phyloP scores from a whole-genome alignment of 441 rosid genomes.

The California macrophylla region DNA sequence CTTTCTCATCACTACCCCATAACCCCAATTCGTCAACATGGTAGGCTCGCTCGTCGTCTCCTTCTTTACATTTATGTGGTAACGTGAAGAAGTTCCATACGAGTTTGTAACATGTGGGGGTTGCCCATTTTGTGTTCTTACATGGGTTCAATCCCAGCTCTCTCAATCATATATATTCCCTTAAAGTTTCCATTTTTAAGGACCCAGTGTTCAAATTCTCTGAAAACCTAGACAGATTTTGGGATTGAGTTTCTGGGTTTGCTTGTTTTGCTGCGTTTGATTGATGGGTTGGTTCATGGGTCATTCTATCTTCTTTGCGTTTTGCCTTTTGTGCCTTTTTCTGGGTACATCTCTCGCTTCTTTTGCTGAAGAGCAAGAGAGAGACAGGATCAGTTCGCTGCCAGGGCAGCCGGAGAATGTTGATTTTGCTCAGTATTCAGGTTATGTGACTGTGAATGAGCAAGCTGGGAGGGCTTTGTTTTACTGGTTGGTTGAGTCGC shows the following conservation, averaged over 20 bases:
- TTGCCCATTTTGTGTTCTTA: too few relatives aligned
- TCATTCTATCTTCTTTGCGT: constrained; percentile 14
- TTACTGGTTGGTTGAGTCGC: constrained; percentile 88
- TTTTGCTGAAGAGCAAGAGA: constrained; percentile 35
- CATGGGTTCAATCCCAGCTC: too few relatives aligned
- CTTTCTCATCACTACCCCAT: too few relatives aligned
- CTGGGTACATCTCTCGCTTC: constrained; percentile 20
- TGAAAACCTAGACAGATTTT: neutral
- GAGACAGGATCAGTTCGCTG: constrained; percentile 47
- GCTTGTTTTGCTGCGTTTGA: neutral
- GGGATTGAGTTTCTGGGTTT: neutral
- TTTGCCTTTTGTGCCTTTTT: constrained; percentile 25
- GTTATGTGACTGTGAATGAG: constrained; percentile 72
- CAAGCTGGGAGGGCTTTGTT: constrained; percentile 81
- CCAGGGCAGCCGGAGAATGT: constrained; percentile 79
- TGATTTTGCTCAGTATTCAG: constrained; percentile 65
- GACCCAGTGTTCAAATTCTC: neutral
- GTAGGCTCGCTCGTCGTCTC: too few relatives aligned
- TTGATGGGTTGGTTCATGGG: constrained; percentile 35
- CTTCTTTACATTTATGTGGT: too few relatives aligned
- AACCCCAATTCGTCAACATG: too few relatives aligned
- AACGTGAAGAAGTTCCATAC: too few relatives aligned
- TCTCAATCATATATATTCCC: neutral
- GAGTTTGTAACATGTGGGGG: too few relatives aligned
- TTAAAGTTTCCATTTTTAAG: neutral